These are phyloP conservation scores for Papiliotrema laurentii DNA, from an alignment of 1,284 basidiomycete genomes.

Conservation along the genomic window DNA sequence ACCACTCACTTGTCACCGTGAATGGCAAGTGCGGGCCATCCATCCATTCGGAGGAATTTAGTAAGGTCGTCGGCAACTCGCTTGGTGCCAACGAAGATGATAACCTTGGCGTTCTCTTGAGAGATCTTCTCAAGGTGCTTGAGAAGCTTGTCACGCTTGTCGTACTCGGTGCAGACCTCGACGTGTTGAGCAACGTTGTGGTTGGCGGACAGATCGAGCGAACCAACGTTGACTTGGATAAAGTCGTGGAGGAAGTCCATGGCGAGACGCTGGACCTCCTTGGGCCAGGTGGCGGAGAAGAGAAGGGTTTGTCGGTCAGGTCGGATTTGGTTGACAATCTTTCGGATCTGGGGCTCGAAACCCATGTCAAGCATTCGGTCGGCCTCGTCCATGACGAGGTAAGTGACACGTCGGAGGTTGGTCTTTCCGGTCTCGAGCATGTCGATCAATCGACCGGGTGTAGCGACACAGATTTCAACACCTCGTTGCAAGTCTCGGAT, in stretches of 20 bases:
- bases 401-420: slow-evolving; percentile 91
- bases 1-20: slow-evolving; percentile 83
- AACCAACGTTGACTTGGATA: slow-evolving; percentile 98
- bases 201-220: slow-evolving; percentile 96
- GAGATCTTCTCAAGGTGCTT: slow-evolving; percentile 97
- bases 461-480: slow-evolving; percentile 95
- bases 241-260: slow-evolving; percentile 94
- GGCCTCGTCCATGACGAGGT: slow-evolving; percentile 98
- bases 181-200: slow-evolving; percentile 96
- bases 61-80: slow-evolving; percentile 97
- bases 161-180: slow-evolving; percentile 95
- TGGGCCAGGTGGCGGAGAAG: slow-evolving; percentile 99
- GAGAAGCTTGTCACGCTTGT: slow-evolving; percentile 93
- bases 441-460: slow-evolving; percentile 91
- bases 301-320: slow-evolving; percentile 93
- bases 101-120: slow-evolving; percentile 93
- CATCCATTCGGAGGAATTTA: slow-evolving; percentile 93
- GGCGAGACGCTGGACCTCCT: slow-evolving; percentile 97
- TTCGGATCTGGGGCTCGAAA: slow-evolving; percentile 99
- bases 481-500: slow-evolving; percentile 96
- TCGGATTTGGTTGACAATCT: slow-evolving; percentile 93
- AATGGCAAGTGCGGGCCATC: slow-evolving; percentile 97
- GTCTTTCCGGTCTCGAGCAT: slow-evolving; percentile 96
- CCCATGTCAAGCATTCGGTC: slow-evolving; percentile 61
- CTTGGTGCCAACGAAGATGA: slow-evolving; percentile 98